Percentiles rank a stretch among this genome's conserved stretches.
These are phyloP conservation scores for Sporothrix protearum DNA, from an alignment of 2,329 filamentous ascomycete genomes.

Conservation along the genomic window DNA sequence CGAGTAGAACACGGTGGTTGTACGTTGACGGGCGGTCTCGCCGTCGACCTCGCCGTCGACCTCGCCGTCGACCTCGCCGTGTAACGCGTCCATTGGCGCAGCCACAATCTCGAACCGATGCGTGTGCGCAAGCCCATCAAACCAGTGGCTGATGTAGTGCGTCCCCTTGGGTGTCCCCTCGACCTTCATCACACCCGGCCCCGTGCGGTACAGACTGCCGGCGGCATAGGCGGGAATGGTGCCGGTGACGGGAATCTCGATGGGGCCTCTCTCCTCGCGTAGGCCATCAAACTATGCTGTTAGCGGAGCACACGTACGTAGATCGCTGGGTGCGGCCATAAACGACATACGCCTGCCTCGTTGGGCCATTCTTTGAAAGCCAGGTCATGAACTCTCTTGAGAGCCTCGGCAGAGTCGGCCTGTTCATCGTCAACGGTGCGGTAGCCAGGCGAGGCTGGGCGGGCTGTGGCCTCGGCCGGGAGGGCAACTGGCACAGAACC, in stretches of 20 bases:
- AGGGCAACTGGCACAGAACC: not conserved
- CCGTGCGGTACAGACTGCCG: conserved; percentile 70
- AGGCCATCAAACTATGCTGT: conserved; percentile 61
- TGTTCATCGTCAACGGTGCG: conserved; percentile 19
- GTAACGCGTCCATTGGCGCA: not conserved
- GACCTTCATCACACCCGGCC: conserved; percentile 63
- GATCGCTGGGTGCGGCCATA: not conserved
- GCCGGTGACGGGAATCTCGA: conserved; percentile 62
- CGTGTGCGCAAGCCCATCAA: conserved; percentile 69
- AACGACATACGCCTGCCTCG: conserved; percentile 26
- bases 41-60: conserved; percentile 6
- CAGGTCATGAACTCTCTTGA: not conserved
- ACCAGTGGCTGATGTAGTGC: conserved; percentile 70
- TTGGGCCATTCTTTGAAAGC: conserved; percentile 28
- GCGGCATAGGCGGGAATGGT: conserved; percentile 67
- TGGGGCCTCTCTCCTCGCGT: conserved; percentile 61
- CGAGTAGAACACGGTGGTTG: conserved; percentile 61
- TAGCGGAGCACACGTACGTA: not conserved
- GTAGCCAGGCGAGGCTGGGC: not conserved
- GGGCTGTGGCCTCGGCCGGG: not conserved
- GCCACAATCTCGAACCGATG: conserved; percentile 69
- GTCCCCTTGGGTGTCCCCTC: conserved; percentile 56
- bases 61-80: conserved; percentile 28
- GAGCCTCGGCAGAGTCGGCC: not conserved
- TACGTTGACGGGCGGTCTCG: not conserved